Evolutionary conservation across 2,329 filamentous ascomycete species (phyloP), one percentile per base, ranked within the genome.

Genomic region (Cladosporium sp.): DNA sequence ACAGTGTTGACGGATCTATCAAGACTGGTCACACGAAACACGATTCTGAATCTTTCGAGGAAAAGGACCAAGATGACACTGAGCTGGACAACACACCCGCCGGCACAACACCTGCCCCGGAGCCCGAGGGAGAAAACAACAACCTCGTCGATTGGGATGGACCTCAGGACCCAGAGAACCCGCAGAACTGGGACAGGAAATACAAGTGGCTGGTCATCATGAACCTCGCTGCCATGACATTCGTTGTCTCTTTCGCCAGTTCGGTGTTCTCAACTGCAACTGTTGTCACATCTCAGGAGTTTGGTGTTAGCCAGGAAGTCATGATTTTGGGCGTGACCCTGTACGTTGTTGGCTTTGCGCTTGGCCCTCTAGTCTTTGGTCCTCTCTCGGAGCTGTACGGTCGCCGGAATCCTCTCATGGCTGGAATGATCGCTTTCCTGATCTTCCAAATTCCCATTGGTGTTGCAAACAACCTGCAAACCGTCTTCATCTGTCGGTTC

Each of bases 321-420:
- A 77, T 75, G 55, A 69, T 72, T 0, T 59, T 81, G 7, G 75
- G 73, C 0, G 77, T 74, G 0, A 73, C 72, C 18, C 63, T 80
- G 2, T 75, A 76, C 41, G 70, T 81, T 9, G 60, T 58, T 13
- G 60, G 59, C 7, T 54, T 62, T n/a, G 54, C 58, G 6, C 76
- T 80, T 22, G 83, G 82, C 0, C 82, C 83, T 0, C 65, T 79
- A 42, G 52, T 85, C 4, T 76, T 80, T 47, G 81, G 80, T 0
- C 82, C 84, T 0, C 52, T 85, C 7, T 80, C 76, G 9, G 83
- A 87, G 61, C 64, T 78, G 1, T 79, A 74, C 52, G 79, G 80
- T 0, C 72, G 79, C 4, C 71, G 67, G 45, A 56, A 61, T 3
- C 76, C 77, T 2, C 61, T 82, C 4, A 74, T 79, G 61, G 56